phyloP scores from a whole-genome alignment of 2,329 filamentous ascomycete species.

The Neofusicoccum ribis region DNA sequence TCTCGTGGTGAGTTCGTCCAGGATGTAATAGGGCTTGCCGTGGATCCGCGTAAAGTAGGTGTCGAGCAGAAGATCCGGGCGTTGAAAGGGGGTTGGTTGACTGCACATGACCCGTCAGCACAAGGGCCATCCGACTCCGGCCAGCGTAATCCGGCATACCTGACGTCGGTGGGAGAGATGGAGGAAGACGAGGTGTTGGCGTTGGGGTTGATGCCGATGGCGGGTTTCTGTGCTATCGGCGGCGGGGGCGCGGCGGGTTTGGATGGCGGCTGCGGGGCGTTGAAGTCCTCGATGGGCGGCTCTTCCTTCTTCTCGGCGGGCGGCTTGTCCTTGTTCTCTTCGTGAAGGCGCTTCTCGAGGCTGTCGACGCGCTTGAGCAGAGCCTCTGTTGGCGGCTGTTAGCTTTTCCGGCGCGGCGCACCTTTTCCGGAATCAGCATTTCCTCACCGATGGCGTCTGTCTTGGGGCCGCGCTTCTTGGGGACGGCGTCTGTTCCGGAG shows the following conservation, averaged over 20 bases:
- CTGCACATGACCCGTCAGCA: slow-evolving; percentile 21
- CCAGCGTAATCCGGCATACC: background rate
- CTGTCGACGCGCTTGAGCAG: slow-evolving; percentile 83
- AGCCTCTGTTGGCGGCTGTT: slow-evolving; percentile 43
- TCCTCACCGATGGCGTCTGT: slow-evolving; percentile 74
- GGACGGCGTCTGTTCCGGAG: slow-evolving; percentile 69
- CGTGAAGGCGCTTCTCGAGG: slow-evolving; percentile 74
- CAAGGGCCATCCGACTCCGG: background rate
- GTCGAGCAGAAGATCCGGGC: slow-evolving; percentile 66
- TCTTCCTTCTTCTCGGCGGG: background rate
- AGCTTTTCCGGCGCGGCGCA: background rate
- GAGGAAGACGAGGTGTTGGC: slow-evolving; percentile 1
- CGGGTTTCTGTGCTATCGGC: slow-evolving; percentile 7
- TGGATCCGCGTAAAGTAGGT: slow-evolving; percentile 79
- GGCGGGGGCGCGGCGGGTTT: slow-evolving; percentile 4
- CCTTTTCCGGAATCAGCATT: slow-evolving; percentile 9
- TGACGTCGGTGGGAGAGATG: slow-evolving; percentile 18
- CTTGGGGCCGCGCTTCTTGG: slow-evolving; percentile 87
- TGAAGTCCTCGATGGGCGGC: slow-evolving; percentile 10
- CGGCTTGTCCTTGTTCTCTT: slow-evolving; percentile 48
- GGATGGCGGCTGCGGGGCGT: slow-evolving; percentile 7
- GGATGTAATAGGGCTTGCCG: slow-evolving; percentile 76
- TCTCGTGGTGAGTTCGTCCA: slow-evolving; percentile 74
- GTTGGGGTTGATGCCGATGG: background rate
- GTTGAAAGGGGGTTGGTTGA: slow-evolving; percentile 26